Base-by-base conservation (phyloP, 148 eudicot genomes). In the Silene conica region DNA sequence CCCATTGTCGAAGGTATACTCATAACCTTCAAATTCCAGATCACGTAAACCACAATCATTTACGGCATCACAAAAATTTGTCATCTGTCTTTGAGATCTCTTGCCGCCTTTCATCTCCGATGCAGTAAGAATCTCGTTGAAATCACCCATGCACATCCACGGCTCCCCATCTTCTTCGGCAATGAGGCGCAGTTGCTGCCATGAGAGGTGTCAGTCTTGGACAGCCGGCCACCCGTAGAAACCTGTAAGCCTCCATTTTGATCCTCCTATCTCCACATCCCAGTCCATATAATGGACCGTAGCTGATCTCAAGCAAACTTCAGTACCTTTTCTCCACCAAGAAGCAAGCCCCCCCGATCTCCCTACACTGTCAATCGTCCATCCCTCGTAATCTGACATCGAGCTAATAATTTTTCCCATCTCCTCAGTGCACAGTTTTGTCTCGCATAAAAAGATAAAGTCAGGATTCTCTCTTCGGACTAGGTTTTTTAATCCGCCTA, bases 401-500 rank as follows among this genome's bases (percentile, higher is more conserved):
- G 10, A 4, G 3, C 6, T 45, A 3, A 0, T 23, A 3, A 21
- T 20, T 16, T 13, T 15, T 0, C 1, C 4, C 63, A 43, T 41
- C 18, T 60, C 22, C 21, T 3, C 20, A 65, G 58, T n/a, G 15
- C 67, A 62, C 1, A 73, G 9, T 9, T 62, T 73, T 11, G 54
- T 73, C 48, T 73, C 76, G 20, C 41, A 61, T 0, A 73, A 31
- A 19, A 73, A 73, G 0, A 73, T n/a, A 16, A 73, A 8, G 31
- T 18, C 25, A 14, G 59, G 68, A 56, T 28, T 34, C 19, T 62
- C 76, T 11, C 76, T 72, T 16, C 9, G 52, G 9, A 72, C 15
- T 0, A 72, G 19, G 15, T 59, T 23, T 3, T 26, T 38, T 3
- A 72, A 48, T 9, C 25, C 8, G 6, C n/a, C 3, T 15, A 72